A percentile compares a stretch with the other conserved stretches of the same genome.
Conservation (phyloP, 495 filamentous ascomycete species). For the Pseudotulostoma volvatum region DNA sequence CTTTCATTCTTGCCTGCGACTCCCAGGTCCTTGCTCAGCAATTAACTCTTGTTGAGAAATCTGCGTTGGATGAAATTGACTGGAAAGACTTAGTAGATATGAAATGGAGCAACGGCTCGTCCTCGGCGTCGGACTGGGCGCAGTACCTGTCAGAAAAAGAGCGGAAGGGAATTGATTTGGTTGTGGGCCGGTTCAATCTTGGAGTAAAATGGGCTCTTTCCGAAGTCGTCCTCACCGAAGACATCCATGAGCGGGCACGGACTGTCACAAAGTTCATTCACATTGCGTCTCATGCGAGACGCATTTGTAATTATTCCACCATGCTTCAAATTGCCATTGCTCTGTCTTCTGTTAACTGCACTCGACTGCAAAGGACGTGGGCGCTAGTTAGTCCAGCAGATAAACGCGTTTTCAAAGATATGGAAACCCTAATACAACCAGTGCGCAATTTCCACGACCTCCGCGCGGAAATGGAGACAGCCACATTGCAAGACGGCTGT, state of each 20-base stretch:
- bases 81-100: conserved; percentile 96
- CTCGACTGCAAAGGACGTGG: conserved; percentile 71
- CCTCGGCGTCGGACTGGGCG: conserved; percentile 61
- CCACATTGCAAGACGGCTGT: conserved; percentile 62
- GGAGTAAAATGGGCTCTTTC: conserved; percentile 96
- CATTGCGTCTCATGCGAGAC: conserved; percentile 70
- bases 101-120: conserved; percentile 66
- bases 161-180: conserved; percentile 80
- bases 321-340: conserved; percentile 92
- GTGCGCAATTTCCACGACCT: conserved; percentile 82
- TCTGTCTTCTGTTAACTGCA: conserved; percentile 65
- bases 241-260: conserved; percentile 64
- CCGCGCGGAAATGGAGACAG: conserved; percentile 78
- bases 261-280: conserved; percentile 87
- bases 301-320: conserved; percentile 86
- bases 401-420: conserved; percentile 52
- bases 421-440: conserved; percentile 76
- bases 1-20: conserved; percentile 84
- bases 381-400: conserved; percentile 54
- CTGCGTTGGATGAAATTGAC: conserved; percentile 88
- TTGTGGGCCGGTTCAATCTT: conserved; percentile 90
- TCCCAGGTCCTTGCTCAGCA: conserved; percentile 83
- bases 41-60: conserved; percentile 89
- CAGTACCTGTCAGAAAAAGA: conserved; percentile 72
- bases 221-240: conserved; percentile 71